Evolutionary conservation across 331 rosid genomes (phyloP).

Genomic region (Malus hybrid): DNA sequence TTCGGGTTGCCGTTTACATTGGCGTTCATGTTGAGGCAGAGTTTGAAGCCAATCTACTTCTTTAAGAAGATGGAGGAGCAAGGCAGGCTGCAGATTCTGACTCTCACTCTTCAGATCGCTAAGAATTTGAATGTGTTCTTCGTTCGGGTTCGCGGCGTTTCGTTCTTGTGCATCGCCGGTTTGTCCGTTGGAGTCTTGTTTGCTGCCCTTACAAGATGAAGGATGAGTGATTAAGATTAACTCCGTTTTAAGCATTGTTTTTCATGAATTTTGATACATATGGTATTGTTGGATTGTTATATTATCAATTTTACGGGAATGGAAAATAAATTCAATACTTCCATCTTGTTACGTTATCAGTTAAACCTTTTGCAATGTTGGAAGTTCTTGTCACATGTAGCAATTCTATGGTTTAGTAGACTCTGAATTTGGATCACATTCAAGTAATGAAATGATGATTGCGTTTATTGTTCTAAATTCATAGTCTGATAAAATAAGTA

Average conservation of each 20-base stretch:
- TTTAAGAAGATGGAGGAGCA: slow-evolving; percentile 87
- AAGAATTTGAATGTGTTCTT: slow-evolving; percentile 61
- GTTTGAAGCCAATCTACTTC: slow-evolving; percentile 73
- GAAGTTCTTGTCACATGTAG: too few species aligned
- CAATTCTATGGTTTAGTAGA: too few species aligned
- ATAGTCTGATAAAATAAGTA: too few species aligned
- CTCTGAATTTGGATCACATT: too few species aligned
- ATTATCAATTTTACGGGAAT: too few species aligned
- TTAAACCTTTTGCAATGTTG: too few species aligned
- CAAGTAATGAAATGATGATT: too few species aligned
- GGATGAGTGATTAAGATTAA: too few species aligned
- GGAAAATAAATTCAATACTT: too few species aligned
- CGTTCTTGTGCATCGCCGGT: slow-evolving; percentile 36
- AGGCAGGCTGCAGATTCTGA: slow-evolving; percentile 87
- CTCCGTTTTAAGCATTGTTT: background rate
- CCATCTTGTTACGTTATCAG: too few species aligned
- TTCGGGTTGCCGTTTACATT: slow-evolving; percentile 63
- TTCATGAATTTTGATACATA: background rate
- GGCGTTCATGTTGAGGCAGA: slow-evolving; percentile 63
- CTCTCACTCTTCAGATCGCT: slow-evolving; percentile 55
- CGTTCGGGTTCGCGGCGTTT: slow-evolving; percentile 42
- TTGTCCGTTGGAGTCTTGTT: slow-evolving; percentile 34
- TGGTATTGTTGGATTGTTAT: too few species aligned
- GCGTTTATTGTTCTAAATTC: too few species aligned
- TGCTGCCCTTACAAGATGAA: slow-evolving; percentile 41